phyloP scores from a whole-genome alignment of 2,329 filamentous ascomycete genomes.

The Herpotrichia juniperi region DNA sequence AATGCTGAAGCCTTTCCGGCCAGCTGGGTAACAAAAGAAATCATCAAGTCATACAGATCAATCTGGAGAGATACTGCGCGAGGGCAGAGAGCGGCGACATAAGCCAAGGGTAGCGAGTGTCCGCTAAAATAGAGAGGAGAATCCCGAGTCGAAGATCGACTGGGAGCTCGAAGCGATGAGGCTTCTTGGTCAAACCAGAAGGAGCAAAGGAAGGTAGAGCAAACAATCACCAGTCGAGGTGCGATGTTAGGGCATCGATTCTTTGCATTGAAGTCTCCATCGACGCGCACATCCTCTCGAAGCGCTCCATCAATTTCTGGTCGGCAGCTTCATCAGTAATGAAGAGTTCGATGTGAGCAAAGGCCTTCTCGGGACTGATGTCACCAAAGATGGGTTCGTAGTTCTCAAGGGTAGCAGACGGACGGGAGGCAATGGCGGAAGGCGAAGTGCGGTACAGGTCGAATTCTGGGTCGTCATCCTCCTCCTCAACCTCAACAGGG shows the following conservation, averaged over 20 bases:
- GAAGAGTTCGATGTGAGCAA: slow-evolving; percentile 68
- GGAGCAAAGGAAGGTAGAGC: not conserved
- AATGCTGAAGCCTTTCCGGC: slow-evolving; percentile 23
- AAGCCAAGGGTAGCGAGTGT: slow-evolving; percentile 4
- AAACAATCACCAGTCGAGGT: slow-evolving; percentile 37
- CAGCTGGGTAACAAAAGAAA: slow-evolving; percentile 36
- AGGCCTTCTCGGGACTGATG: slow-evolving; percentile 68
- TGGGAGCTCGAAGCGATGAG: slow-evolving; percentile 19
- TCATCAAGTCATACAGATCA: slow-evolving; percentile 36
- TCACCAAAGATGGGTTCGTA: slow-evolving; percentile 52
- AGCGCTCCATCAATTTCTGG: slow-evolving; percentile 35
- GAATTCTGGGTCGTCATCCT: slow-evolving; percentile 66
- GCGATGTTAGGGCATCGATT: slow-evolving; percentile 41
- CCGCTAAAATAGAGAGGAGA: slow-evolving; percentile 2
- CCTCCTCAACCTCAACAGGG: slow-evolving; percentile 26
- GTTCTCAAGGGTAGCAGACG: slow-evolving; percentile 29
- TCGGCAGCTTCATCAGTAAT: slow-evolving; percentile 58
- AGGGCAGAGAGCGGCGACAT: slow-evolving; percentile 9
- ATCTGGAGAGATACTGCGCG: slow-evolving; percentile 21
- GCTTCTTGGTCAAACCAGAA: slow-evolving; percentile 2
- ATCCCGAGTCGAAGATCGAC: slow-evolving; percentile 13
- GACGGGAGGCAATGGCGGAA: slow-evolving; percentile 51
- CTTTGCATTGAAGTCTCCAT: slow-evolving; percentile 42
- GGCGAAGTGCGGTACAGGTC: slow-evolving; percentile 62
- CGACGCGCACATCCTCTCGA: slow-evolving; percentile 41